Evolutionary conservation across 176 grass and related monocot species (phyloP).

Genomic region (Dactylis glomerata): DNA sequence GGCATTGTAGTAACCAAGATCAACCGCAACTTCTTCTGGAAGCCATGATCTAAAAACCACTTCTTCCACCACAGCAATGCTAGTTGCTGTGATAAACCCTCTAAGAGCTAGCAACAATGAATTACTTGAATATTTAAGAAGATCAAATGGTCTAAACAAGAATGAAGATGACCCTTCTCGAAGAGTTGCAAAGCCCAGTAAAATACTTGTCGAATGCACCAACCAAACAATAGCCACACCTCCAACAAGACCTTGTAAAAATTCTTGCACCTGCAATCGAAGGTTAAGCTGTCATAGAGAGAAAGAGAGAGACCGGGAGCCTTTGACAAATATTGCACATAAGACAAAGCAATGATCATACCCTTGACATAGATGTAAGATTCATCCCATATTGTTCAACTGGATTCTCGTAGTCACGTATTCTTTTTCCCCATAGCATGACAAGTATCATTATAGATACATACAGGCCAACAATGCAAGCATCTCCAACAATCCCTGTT

Average conservation of each 20-base stretch:
- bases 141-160: constrained; percentile 40
- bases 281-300: constrained; percentile 25
- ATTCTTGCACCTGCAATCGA: constrained; percentile 66
- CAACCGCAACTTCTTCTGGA: constrained; percentile 77
- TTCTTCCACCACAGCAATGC: constrained; percentile 84
- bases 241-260: constrained; percentile 75
- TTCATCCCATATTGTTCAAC: constrained; percentile 85
- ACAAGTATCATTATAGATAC: constrained; percentile 75
- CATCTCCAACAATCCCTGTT: constrained; percentile 67
- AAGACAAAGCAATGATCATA: constrained; percentile 41
- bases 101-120: constrained; percentile 44
- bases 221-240: constrained; percentile 65
- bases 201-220: constrained; percentile 69
- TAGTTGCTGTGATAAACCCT: constrained; percentile 64
- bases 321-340: background rate
- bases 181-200: constrained; percentile 74
- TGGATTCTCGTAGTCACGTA: constrained; percentile 77
- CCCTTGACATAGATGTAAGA: constrained; percentile 54
- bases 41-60: constrained; percentile 96
- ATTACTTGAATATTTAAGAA: constrained; percentile 64
- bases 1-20: constrained; percentile 69
- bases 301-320: background rate
- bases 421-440: constrained; percentile 93
- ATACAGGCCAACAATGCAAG: constrained; percentile 72
- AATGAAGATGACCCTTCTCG: constrained; percentile 32